Base-by-base conservation (phyloP, 1,284 basidiomycete species). In the Polyporus tsugae region DNA sequence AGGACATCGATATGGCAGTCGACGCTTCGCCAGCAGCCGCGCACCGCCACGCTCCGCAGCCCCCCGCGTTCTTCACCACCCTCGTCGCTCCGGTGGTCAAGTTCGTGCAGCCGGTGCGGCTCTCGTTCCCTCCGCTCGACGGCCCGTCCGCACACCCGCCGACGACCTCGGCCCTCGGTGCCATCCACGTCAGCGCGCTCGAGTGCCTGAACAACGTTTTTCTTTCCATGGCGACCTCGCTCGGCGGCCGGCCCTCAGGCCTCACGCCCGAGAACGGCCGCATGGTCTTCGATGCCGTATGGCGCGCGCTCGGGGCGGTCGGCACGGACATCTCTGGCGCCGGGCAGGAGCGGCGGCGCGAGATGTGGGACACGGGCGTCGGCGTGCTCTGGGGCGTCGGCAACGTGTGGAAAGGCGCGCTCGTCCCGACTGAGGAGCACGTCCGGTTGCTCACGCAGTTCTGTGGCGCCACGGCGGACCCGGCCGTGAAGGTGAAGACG, bases 171-270 rank as follows among this genome's bases (percentile, higher is more conserved):
- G 91, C 86, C 7, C 86, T 97, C 46, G 88, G 91, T 69, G 87
- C 91, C 1, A 88, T 97, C 58, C 95, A 97, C 77, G 84, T 95
- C 62, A 86, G 91, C 69, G 94, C 95, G 7, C 84, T 97, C 61
- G 95, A 97, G 79, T 96, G 95, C 74, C 86, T 98, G 66, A 97
- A 95, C 78, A 98, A 98, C 79, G 85, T 96, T 17, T 92, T 97
- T 75, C 84, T 97, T 61, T 91, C 94, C 1, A 84, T 94, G 29
- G 85, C 90, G 4, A 78, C 86, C 58, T 61, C 72, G 60, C 39
- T 65, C 29, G 67, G 64, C 9, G 67, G 64, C 33, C 68, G 65
- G 0, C 79, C 82, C 3, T 80, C 82, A 11, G 78, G 77, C 22
- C 77, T 86, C 6, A 87, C 91, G 67, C 79, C 80, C 10, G 83